Evolutionary conservation across 148 eudicot genomes (phyloP).

Genomic region (Spergularia marina): DNA sequence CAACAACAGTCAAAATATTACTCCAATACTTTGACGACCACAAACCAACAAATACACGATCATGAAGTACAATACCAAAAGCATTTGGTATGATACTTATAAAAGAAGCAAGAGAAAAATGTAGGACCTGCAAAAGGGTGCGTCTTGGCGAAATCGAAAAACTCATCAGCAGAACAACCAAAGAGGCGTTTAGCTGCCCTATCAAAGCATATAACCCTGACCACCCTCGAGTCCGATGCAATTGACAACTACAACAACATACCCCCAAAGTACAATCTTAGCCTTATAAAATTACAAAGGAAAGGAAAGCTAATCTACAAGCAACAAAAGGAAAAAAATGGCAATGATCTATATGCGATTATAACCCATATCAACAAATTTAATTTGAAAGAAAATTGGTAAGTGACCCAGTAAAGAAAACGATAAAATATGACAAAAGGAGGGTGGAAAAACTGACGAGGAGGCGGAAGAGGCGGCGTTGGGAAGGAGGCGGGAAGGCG

Average conservation of each 20-base stretch:
- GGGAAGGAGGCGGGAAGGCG: conserved; percentile 36
- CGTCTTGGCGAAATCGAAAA: conserved; percentile 64
- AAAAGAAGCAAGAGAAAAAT: background rate
- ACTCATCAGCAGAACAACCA: conserved; percentile 93
- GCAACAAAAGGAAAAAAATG: too few relatives aligned
- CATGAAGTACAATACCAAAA: background rate
- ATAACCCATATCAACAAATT: background rate
- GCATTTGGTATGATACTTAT: background rate
- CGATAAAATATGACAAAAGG: background rate
- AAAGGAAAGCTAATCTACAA: too few relatives aligned
- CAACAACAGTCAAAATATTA: conserved; percentile 12
- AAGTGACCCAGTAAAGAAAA: background rate
- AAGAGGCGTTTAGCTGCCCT: conserved; percentile 74
- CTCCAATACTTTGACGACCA: background rate
- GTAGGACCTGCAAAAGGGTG: conserved; percentile 75
- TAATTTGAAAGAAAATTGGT: background rate
- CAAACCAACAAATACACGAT: background rate
- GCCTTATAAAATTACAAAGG: too few relatives aligned
- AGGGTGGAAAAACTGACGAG: conserved; percentile 40
- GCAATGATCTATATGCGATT: too few relatives aligned
- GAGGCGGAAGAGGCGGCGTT: conserved; percentile 75
- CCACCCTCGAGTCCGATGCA: conserved; percentile 68
- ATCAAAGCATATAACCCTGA: conserved; percentile 79
- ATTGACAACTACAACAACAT: conserved; percentile 57
- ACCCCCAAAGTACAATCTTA: background rate